Evolutionary conservation across 805 yeast species (phyloP), one percentile per base, ranked within the genome.

Genomic region (Hanseniaspora meyeri): DNA sequence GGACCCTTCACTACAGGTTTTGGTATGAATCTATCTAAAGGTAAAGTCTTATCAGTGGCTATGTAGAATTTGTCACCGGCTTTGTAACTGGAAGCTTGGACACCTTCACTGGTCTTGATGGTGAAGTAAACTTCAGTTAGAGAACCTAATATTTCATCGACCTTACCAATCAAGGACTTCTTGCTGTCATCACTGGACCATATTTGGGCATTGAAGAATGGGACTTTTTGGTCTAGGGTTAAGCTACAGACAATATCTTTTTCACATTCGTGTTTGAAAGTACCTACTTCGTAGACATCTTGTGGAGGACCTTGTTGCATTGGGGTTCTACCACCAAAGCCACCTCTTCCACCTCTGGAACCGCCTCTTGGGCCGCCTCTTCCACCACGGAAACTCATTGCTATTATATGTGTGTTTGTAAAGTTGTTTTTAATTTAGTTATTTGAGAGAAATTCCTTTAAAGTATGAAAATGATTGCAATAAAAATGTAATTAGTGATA

Each of bases 201-300:
- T 65, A 93, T 90, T 69, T 98, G 98, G 31, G 99, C 99, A 74
- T 93, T 93, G 80, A 93, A 93, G 72, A 91, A 93, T 66, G 99
- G 98, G 63, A 93, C 77, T 76, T 91, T 91, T 58, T 88, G 82
- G 70, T 93, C 93, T 66, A 87, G 86, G 50, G 97, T 89, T 34
- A 53, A 32, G 67, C 90, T 87, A 75, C 97, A 93, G 57, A 93
- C 95, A 68, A 93, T 86, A 68, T 93, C 98, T 58, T 95, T 96
- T 72, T 93, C 99, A 71, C 96, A 89, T 14, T 93, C 78, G 69
- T 90, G 96, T 69, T 87, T 63, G 68, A 89, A 93, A 27, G 87
- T 70, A 60, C 99, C 99, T 95, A 93, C 86, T 73, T 90, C 97
- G 64, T 86, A 76, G 31, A 93, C 97, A 57, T 81, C 74, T 63